Conservation (phyloP, 2,329 filamentous ascomycete species). For the Pyrenophora tritici-repentis region DNA sequence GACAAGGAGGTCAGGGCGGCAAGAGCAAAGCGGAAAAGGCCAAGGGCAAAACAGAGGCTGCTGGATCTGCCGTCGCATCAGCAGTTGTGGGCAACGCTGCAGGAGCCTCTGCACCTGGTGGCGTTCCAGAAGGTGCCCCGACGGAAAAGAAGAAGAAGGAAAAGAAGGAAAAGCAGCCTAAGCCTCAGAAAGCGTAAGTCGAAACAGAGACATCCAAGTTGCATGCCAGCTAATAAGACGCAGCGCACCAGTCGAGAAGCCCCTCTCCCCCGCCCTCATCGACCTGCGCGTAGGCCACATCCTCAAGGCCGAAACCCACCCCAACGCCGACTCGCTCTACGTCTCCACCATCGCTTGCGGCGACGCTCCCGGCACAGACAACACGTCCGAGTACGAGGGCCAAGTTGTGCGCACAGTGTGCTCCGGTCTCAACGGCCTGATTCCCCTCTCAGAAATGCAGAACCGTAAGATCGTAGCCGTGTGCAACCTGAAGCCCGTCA, state of each 20-base stretch:
- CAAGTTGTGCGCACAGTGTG: slow-evolving; percentile 94
- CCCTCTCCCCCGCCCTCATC: slow-evolving; percentile 82
- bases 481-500: slow-evolving; percentile 98
- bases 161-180: slow-evolving; percentile 87
- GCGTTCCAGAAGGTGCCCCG: slow-evolving; percentile 49
- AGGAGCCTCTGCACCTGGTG: slow-evolving; percentile 21
- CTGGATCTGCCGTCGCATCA: slow-evolving; percentile 56
- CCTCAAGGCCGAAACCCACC: slow-evolving; percentile 92
- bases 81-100: slow-evolving; percentile 51
- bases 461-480: slow-evolving; percentile 92
- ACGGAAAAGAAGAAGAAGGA: slow-evolving; percentile 70
- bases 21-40: slow-evolving; percentile 52
- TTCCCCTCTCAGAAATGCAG: slow-evolving; percentile 96
- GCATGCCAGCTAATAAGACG: slow-evolving; percentile 18
- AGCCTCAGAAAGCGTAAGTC: slow-evolving; percentile 61
- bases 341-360: slow-evolving; percentile 96
- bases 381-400: slow-evolving; percentile 89
- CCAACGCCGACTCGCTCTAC: slow-evolving; percentile 93
- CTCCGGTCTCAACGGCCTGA: slow-evolving; percentile 90
- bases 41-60: slow-evolving; percentile 61
- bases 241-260: slow-evolving; percentile 66
- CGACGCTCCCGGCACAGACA: slow-evolving; percentile 81
- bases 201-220: neutral
- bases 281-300: slow-evolving; percentile 97
- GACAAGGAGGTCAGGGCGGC: slow-evolving; percentile 45